Evolutionary conservation across 257 asterid genomes (phyloP).

Genomic region (Verbena officinalis): DNA sequence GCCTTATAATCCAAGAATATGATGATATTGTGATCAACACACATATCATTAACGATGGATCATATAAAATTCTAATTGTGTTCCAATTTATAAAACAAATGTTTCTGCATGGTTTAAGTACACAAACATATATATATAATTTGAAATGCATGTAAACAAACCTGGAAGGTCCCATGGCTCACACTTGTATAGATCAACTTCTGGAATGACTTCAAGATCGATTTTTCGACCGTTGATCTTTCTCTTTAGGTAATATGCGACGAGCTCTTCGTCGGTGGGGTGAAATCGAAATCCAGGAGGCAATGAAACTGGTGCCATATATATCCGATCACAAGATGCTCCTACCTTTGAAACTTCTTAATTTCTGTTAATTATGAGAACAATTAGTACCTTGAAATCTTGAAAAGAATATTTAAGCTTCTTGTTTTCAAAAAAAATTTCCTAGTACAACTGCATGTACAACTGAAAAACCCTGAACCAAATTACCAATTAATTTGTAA

Average conservation of each 20-base stretch:
- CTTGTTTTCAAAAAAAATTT: not conserved
- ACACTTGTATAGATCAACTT: constrained; percentile 98
- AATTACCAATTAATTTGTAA: constrained; percentile 3
- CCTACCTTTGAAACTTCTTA: constrained; percentile 20
- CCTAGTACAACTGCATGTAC: constrained; percentile 21
- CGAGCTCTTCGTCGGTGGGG: constrained; percentile 98
- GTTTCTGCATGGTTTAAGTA: not conserved
- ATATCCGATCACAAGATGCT: not conserved
- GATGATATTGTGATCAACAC: not conserved
- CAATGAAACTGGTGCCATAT: constrained; percentile 91
- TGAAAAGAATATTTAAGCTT: constrained; percentile 1
- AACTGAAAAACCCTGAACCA: constrained; percentile 20
- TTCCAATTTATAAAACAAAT: not conserved
- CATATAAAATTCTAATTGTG: not conserved
- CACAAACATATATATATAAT: no score
- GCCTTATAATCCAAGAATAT: constrained; percentile 20
- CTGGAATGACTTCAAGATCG: constrained; percentile 94
- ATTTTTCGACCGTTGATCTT: constrained; percentile 88
- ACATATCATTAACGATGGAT: not conserved
- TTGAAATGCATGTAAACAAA: constrained; percentile 30
- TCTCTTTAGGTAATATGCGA: constrained; percentile 86
- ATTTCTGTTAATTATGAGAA: not conserved
- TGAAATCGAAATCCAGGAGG: constrained; percentile 99
- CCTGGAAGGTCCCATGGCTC: constrained; percentile 99
- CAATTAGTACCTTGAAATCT: not conserved